These are phyloP conservation scores for Escovopsis sp. DNA, from an alignment of 2,329 filamentous ascomycete genomes.

Conservation along the genomic window DNA sequence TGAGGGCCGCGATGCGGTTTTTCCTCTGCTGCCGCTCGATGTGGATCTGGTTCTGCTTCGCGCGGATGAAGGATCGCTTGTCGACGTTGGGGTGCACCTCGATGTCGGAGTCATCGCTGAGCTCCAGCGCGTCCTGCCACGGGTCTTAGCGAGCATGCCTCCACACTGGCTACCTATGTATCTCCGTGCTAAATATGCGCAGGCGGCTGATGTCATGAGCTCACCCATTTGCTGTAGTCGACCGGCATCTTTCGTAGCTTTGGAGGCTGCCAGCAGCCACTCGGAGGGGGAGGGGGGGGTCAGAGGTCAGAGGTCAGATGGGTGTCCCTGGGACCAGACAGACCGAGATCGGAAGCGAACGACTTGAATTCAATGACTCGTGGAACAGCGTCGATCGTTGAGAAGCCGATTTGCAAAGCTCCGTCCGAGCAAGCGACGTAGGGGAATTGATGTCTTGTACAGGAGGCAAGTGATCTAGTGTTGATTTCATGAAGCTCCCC, in stretches of 20 bases:
- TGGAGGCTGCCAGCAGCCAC: conserved; percentile 3
- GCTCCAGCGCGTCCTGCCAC: conserved; percentile 68
- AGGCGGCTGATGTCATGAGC: conserved; percentile 7
- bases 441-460: no score
- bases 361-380: no score
- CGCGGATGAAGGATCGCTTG: conserved; percentile 94
- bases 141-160: neutral
- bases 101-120: conserved; percentile 95
- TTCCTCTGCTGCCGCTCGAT: conserved; percentile 74
- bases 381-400: neutral
- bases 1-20: conserved; percentile 77
- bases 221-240: conserved; percentile 56
- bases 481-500: neutral
- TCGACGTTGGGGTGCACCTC: conserved; percentile 99
- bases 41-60: conserved; percentile 96
- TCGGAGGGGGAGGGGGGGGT: neutral
- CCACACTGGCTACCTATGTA: neutral
- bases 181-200: neutral
- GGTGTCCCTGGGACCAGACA: no score
- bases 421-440: no score
- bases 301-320: no score
- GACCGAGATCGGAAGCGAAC: no score
- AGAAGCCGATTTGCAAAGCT: neutral
- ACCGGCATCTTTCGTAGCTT: conserved; percentile 28
- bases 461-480: neutral